phyloP scores from a whole-genome alignment of 176 grass and related monocot species.

The Bonia amplexicaulis region DNA sequence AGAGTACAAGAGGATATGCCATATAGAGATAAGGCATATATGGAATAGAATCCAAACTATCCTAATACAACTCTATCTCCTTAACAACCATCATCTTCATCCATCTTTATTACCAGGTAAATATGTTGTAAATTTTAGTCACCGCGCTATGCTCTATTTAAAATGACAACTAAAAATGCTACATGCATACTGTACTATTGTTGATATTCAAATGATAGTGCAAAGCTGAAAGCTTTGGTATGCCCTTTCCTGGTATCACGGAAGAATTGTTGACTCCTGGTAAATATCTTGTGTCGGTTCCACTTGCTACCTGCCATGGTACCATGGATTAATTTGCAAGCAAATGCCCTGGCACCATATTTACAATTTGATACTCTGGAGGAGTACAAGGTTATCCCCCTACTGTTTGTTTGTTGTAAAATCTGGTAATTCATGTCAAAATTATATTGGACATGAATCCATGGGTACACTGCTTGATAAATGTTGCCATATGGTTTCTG shows the following conservation, averaged over 20 bases:
- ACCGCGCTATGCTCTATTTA: neutral
- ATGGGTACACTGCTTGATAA: neutral
- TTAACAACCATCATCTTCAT: neutral
- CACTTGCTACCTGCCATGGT: neutral
- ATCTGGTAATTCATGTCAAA: neutral
- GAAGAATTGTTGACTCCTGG: neutral
- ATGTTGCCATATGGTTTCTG: conserved; percentile 1
- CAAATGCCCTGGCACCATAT: neutral
- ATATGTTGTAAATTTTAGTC: neutral
- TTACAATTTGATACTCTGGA: neutral
- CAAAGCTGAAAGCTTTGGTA: neutral
- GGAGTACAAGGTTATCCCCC: neutral
- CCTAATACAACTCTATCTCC: too few species aligned
- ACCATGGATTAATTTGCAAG: neutral
- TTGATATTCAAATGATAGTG: neutral
- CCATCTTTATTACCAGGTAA: neutral
- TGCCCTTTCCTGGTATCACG: neutral
- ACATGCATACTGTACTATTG: neutral
- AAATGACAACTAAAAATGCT: neutral
- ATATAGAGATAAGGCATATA: too few species aligned
- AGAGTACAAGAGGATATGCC: too few species aligned
- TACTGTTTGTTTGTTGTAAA: neutral
- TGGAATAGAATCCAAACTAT: too few species aligned
- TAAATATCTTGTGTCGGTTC: neutral
- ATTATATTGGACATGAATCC: neutral